A percentile compares a stretch with the other conserved stretches of the same genome.
Conservation (phyloP, 140 eudicot species). For the Stevia rebaudiana region DNA sequence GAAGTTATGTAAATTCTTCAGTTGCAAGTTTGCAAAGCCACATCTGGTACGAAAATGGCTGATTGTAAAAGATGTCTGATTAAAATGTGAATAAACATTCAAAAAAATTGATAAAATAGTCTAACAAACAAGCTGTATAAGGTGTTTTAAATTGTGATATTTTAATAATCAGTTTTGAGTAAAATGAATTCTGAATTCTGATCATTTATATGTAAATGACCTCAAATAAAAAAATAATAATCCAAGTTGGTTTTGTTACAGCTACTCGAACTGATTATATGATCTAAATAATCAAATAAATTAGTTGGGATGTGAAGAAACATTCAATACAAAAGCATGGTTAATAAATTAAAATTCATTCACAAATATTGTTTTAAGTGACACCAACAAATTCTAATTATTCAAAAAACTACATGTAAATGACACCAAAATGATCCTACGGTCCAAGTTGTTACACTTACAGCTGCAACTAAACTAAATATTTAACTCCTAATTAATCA, state of each 20-base stretch:
- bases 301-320: background rate
- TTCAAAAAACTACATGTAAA: background rate
- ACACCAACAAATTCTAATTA: background rate
- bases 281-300: too few relatives aligned
- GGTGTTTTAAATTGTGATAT: too few relatives aligned
- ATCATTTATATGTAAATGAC: too few relatives aligned
- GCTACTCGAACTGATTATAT: too few relatives aligned
- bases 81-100: background rate
- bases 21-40: conserved; percentile 1
- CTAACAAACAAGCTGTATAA: too few relatives aligned
- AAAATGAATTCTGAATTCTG: too few relatives aligned
- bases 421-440: background rate
- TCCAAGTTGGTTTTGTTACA: too few relatives aligned
- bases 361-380: background rate
- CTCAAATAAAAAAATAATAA: too few relatives aligned
- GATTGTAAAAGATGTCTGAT: background rate
- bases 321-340: background rate
- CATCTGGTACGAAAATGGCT: background rate
- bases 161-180: too few relatives aligned
- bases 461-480: background rate
- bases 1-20: background rate
- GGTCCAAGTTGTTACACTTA: too few relatives aligned
- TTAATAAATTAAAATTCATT: background rate
- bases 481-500: background rate
- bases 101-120: too few relatives aligned